These are phyloP conservation scores for Cicer arietinum DNA, from an alignment of 306 rosid genomes.

Conservation along the genomic window DNA sequence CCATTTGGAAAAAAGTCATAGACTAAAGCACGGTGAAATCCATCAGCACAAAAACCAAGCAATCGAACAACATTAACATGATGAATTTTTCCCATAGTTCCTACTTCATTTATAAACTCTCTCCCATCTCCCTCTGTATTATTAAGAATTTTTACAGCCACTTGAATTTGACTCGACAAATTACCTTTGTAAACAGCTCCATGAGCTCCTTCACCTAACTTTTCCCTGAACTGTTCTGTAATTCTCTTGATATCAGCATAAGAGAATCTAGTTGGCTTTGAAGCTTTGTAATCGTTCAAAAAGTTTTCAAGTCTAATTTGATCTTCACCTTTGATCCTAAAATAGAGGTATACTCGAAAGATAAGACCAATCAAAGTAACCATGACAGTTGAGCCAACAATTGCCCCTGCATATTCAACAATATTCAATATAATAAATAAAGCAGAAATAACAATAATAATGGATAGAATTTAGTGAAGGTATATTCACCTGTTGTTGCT, in stretches of 20 bases:
- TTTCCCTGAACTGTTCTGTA: neutral
- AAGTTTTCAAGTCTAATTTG: constrained; percentile 8
- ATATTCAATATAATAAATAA: neutral
- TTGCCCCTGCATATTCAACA: neutral
- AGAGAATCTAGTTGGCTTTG: constrained; percentile 24
- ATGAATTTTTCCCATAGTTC: constrained; percentile 24
- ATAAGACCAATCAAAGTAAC: neutral
- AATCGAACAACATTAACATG: constrained; percentile 18
- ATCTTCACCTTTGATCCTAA: constrained; percentile 16
- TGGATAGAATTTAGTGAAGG: neutral
- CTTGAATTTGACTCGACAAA: neutral
- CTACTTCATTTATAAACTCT: constrained; percentile 24
- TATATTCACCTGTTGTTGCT: neutral
- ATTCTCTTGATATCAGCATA: constrained; percentile 27
- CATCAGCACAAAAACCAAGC: constrained; percentile 29
- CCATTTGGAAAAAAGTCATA: constrained; percentile 19
- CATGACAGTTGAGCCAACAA: constrained; percentile 10
- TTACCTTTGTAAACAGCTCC: constrained; percentile 20
- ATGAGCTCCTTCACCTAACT: constrained; percentile 29
- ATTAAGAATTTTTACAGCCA: constrained; percentile 20
- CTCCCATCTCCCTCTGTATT: constrained; percentile 8
- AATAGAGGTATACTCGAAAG: neutral
- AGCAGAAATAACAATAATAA: neutral
- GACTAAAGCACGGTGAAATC: constrained; percentile 17
- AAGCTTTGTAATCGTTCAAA: constrained; percentile 16